These are phyloP conservation scores for Periconia digitata DNA, from an alignment of 2,329 filamentous ascomycete species.

Conservation along the genomic window DNA sequence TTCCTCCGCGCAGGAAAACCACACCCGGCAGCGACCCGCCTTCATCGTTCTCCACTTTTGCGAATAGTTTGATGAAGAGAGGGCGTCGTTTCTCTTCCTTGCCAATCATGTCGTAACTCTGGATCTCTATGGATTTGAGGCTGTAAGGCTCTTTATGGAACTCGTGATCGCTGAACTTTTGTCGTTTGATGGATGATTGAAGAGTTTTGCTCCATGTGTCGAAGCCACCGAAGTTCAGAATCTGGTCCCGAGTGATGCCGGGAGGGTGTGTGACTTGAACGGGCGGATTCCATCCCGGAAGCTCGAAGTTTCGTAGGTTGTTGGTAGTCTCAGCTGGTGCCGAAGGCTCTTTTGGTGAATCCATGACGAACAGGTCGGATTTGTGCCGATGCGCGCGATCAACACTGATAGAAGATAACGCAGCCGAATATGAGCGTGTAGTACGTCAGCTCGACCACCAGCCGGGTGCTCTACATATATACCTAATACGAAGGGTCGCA, in stretches of 20 bases:
- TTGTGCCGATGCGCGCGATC: too few species aligned
- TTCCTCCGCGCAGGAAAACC: conserved; percentile 57
- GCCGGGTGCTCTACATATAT: too few species aligned
- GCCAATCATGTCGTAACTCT: conserved; percentile 56
- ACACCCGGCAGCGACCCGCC: conserved; percentile 50
- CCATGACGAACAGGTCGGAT: too few species aligned
- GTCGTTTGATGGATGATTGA: conserved; percentile 50
- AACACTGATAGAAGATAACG: too few species aligned
- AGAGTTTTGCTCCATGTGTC: conserved; percentile 57
- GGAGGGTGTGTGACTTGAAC: conserved; percentile 45
- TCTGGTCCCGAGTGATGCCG: conserved; percentile 46
- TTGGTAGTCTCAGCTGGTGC: neutral
- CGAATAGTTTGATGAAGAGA: conserved; percentile 57
- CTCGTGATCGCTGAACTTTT: conserved; percentile 49
- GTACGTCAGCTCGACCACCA: too few species aligned
- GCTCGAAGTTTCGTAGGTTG: conserved; percentile 35
- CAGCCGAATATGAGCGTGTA: too few species aligned
- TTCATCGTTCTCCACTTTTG: conserved; percentile 50
- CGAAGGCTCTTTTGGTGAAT: too few species aligned
- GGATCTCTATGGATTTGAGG: conserved; percentile 56
- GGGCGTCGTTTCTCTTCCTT: conserved; percentile 25
- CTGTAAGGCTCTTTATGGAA: conserved; percentile 56
- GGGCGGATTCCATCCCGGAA: too few species aligned
- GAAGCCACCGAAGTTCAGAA: conserved; percentile 56
- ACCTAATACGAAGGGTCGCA: too few species aligned